Evolutionary conservation across 129 eudicot genomes (phyloP).

Genomic region (Saposhnikovia divaricata): DNA sequence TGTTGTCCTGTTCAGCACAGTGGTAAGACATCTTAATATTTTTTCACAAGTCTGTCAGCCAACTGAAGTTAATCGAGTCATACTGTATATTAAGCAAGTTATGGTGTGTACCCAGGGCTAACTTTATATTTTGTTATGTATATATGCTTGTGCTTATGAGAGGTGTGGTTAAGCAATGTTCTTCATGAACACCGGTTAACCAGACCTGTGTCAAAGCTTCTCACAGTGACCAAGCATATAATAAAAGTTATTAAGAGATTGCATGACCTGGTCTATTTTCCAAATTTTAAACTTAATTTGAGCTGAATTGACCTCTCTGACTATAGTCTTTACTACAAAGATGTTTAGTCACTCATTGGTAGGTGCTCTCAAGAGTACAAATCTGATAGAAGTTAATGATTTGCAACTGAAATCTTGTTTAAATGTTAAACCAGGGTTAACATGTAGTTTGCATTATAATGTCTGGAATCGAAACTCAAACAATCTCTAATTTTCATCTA

Average conservation of each 20-base stretch:
- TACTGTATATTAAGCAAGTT: not conserved
- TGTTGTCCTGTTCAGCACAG: slow-evolving; percentile 89
- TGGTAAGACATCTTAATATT: slow-evolving; percentile 40
- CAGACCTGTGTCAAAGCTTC: not conserved
- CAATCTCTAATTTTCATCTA: not conserved
- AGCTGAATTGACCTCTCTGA: not conserved
- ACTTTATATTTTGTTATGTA: not conserved
- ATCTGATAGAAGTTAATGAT: not conserved
- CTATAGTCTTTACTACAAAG: not conserved
- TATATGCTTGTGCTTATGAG: not conserved
- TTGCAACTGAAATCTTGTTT: not conserved
- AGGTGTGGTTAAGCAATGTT: not conserved
- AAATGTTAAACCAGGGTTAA: not conserved
- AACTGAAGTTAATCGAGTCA: not conserved
- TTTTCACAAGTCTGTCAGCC: not conserved
- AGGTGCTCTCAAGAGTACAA: not conserved
- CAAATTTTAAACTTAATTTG: not conserved
- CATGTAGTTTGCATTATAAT: not conserved
- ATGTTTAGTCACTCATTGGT: not conserved
- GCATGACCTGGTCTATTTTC: not conserved
- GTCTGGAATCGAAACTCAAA: not conserved
- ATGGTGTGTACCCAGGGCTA: not conserved
- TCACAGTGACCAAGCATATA: not conserved
- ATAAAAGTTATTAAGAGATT: not conserved
- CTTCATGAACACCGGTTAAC: not conserved